Evolutionary conservation across 352 stramenopile species (phyloP).

Genomic region (Pythium biforme): DNA sequence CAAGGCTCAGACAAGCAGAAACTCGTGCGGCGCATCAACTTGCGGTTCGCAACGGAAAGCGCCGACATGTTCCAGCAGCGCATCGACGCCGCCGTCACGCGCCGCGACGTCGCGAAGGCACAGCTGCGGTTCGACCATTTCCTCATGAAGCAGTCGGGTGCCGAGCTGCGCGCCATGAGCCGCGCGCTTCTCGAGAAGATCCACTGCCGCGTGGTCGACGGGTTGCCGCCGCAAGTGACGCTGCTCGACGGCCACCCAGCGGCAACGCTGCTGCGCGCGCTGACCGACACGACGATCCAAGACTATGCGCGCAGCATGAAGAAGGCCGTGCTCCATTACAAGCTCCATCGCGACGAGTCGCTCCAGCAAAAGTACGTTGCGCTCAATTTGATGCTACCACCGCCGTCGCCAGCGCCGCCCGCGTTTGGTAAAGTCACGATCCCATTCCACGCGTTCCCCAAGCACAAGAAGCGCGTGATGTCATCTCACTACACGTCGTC

Average conservation of each 20-base stretch:
- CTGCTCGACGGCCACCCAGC: conserved; percentile 63
- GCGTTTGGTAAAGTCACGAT: conserved; percentile 81
- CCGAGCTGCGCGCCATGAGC: conserved; percentile 76
- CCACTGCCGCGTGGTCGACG: conserved; percentile 82
- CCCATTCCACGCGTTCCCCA: conserved; percentile 60
- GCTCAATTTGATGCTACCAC: conserved; percentile 59
- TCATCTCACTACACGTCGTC: conserved; percentile 57
- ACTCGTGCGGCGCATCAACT: conserved; percentile 87
- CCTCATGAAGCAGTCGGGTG: conserved; percentile 70
- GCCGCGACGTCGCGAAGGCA: conserved; percentile 78
- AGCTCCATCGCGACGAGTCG: conserved; percentile 43
- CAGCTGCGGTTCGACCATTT: conserved; percentile 92
- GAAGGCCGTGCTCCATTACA: conserved; percentile 81
- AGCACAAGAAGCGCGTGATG: conserved; percentile 49
- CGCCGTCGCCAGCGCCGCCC: conserved; percentile 27
- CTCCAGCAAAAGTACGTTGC: conserved; percentile 68
- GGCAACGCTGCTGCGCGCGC: conserved; percentile 58
- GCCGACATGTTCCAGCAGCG: conserved; percentile 68
- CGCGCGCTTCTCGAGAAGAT: conserved; percentile 77
- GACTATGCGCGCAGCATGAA: conserved; percentile 93
- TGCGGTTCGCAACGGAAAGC: conserved; percentile 88
- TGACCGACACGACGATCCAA: conserved; percentile 89
- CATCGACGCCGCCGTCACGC: conserved; percentile 56
- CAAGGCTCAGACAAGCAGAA: conserved; percentile 85
- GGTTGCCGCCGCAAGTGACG: conserved; percentile 58